A percentile compares a stretch with the other conserved stretches of the same genome.
These are phyloP conservation scores for Protomyces macrosporus DNA, from an alignment of 1,139 yeast species.

Conservation along the genomic window DNA sequence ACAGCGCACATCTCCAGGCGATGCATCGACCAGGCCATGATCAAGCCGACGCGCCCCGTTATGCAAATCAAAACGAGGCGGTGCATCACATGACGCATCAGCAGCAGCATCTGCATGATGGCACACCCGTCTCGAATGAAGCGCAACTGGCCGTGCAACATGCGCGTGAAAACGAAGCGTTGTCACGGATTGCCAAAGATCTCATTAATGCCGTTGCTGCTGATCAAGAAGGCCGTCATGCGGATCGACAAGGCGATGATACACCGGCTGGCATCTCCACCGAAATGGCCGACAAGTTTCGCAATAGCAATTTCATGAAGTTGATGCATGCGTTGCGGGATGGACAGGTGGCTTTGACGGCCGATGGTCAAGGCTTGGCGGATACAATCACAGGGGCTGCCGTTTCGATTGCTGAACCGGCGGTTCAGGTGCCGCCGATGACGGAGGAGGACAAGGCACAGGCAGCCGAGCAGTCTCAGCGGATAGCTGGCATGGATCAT, in stretches of 20 bases:
- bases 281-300: slow-evolving; percentile 37
- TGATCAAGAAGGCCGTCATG: slow-evolving; percentile 14
- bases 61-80: neutral
- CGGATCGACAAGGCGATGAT: neutral
- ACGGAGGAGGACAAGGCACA: neutral
- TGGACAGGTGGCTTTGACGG: slow-evolving; percentile 37
- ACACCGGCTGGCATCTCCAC: neutral
- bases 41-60: neutral
- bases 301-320: slow-evolving; percentile 41
- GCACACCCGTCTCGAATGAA: neutral
- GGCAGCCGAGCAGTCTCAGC: neutral
- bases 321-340: slow-evolving; percentile 41
- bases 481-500: neutral
- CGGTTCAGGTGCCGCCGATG: neutral
- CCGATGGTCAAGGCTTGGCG: slow-evolving; percentile 30
- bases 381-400: neutral
- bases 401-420: neutral
- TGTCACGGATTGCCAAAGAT: slow-evolving; percentile 18
- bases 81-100: neutral
- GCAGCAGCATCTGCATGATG: neutral
- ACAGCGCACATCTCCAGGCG: neutral
- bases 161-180: slow-evolving; percentile 2
- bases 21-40: neutral
- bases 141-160: neutral
- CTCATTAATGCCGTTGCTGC: slow-evolving; percentile 3